These are phyloP conservation scores for Penicillium desertorum DNA, from an alignment of 495 filamentous ascomycete genomes.

Conservation along the genomic window DNA sequence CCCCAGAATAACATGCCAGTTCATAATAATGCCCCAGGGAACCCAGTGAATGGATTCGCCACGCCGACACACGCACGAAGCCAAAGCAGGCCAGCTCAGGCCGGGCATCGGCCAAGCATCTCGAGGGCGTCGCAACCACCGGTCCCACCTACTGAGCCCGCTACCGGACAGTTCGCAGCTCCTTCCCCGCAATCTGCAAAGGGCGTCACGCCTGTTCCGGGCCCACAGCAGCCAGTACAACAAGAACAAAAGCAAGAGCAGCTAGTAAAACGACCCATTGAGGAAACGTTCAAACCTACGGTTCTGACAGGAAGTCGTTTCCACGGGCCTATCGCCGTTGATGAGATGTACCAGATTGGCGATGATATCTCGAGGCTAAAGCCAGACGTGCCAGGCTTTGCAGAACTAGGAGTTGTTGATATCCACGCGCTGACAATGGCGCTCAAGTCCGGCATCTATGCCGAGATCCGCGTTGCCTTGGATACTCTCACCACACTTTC, in stretches of 20 bases:
- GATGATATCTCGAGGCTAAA: conserved; percentile 60
- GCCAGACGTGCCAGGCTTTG: conserved; percentile 70
- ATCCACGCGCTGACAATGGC: conserved; percentile 89
- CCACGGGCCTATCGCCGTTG: conserved; percentile 65
- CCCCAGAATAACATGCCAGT: conserved; percentile 37
- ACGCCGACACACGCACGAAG: conserved; percentile 41
- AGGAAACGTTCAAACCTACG: conserved; percentile 56
- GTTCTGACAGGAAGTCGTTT: conserved; percentile 53
- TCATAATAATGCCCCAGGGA: conserved; percentile 35
- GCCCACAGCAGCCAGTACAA: conserved; percentile 41
- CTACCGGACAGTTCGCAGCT: conserved; percentile 31
- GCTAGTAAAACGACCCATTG: conserved; percentile 45
- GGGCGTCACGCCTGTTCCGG: conserved; percentile 36
- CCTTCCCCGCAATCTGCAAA: conserved; percentile 42
- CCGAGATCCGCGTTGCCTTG: conserved; percentile 82
- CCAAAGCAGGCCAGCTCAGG: conserved; percentile 38
- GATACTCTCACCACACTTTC: conserved; percentile 78
- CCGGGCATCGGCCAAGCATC: conserved; percentile 40
- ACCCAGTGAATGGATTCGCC: conserved; percentile 45
- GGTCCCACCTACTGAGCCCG: conserved; percentile 32
- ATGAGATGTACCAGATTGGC: conserved; percentile 60
- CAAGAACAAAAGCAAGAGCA: conserved; percentile 49
- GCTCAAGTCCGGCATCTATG: conserved; percentile 86
- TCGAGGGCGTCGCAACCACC: conserved; percentile 43
- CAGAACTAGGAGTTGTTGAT: conserved; percentile 83